Base-by-base conservation (phyloP, 2,329 filamentous ascomycete species). In the Aspergillus sp. region DNA sequence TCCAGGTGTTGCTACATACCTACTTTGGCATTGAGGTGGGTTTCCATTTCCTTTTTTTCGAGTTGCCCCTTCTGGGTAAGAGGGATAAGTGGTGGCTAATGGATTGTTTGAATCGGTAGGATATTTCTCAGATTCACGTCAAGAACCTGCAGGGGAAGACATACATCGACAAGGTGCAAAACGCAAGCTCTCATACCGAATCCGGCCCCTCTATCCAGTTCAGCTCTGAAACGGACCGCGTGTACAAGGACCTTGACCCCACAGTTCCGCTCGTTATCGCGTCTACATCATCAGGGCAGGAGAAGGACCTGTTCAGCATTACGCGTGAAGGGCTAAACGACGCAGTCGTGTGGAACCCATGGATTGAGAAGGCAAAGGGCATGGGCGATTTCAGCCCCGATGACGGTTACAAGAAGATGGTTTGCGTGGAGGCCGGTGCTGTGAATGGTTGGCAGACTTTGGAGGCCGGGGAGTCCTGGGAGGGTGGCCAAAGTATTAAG, bases 261-360 rank as follows among this genome's bases (percentile, higher is more conserved):
- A 60, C 65, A 21, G 65, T 69, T 31, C 75, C 76, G 17, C 70
- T 77, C 49, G 55, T 72, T 11, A 64, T 76, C 12, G 61, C 72
- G 12, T 68, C 73, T 4, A 59, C 67, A 4, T 43, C 3, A 86
- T 85, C 0, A 86, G 78, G 44, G 27, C 25, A 41, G 39, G 76
- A 81, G 46, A 83, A 83, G 68, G 81, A 87, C 14, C 79, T 83
- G 51, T 92, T 90, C 78, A 86, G 87, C 59, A 82, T 98, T 55
- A 85, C 89, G 41, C 86, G 95, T 61, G 91, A 97, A 76, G 93
- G 91, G 64, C 82, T 99, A 64, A 84, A 85, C 61, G 91, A 98
- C 65, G 87, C 95, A 15, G 93, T 97, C 1, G 90, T 98, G 31
- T 99, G 95, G 95, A 99, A 99, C 77, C 95, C 95, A 2, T 97